phyloP scores from a whole-genome alignment of 306 rosid genomes.

The Inga leiocalycina region DNA sequence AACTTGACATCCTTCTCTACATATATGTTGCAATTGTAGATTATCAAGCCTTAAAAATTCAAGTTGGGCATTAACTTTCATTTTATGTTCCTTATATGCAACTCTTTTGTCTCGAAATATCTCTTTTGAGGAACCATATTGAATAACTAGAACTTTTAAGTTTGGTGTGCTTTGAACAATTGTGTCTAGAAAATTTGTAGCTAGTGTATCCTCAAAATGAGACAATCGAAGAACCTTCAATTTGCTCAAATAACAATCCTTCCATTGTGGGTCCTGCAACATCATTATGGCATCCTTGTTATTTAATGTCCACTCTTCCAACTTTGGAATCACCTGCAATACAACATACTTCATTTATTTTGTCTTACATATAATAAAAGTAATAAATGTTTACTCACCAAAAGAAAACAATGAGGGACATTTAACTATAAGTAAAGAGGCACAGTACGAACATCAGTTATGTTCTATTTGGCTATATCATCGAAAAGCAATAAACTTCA shows the following conservation, averaged over 20 bases:
- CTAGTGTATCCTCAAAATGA: not conserved
- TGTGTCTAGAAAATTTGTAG: not conserved
- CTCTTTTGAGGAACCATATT: not conserved
- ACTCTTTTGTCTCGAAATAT: not conserved
- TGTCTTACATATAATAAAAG: not conserved
- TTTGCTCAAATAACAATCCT: not conserved
- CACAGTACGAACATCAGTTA: not conserved
- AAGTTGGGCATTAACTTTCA: not conserved
- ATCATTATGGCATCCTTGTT: not conserved
- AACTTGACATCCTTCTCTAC: not conserved
- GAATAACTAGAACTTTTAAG: not conserved
- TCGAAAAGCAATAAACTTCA: not conserved
- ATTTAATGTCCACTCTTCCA: not conserved
- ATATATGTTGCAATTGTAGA: not conserved
- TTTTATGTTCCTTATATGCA: not conserved
- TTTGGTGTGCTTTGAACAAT: not conserved
- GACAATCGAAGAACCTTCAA: not conserved
- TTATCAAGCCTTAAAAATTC: not conserved
- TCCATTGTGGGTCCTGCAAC: not conserved
- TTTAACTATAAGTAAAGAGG: not conserved
- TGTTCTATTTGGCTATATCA: not conserved
- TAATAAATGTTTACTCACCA: no score
- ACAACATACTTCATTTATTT: not conserved
- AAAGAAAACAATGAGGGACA: no score
- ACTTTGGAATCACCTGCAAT: not conserved